These are phyloP conservation scores for Casuarina cunninghamiana DNA, from an alignment of 306 rosid genomes.

Conservation along the genomic window DNA sequence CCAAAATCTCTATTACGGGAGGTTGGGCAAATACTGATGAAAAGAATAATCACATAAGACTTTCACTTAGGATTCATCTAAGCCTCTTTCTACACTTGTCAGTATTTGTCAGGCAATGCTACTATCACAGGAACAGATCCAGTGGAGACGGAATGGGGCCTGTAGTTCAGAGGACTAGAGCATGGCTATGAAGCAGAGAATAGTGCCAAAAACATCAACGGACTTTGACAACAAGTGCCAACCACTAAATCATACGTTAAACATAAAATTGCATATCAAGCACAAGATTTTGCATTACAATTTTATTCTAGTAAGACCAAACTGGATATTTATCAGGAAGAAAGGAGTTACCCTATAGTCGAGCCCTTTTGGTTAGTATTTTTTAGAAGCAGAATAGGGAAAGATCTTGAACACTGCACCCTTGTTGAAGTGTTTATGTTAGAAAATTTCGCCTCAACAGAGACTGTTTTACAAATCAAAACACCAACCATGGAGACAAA, in stretches of 20 bases:
- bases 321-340: background rate
- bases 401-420: slow-evolving; percentile 55
- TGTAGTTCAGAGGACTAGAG: too few species aligned
- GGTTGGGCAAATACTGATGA: background rate
- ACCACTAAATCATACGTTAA: background rate
- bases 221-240: background rate
- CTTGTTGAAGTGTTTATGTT: slow-evolving; percentile 37
- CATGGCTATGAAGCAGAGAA: too few species aligned
- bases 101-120: background rate
- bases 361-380: slow-evolving; percentile 42
- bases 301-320: background rate
- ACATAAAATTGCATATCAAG: background rate
- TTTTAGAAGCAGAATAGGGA: slow-evolving; percentile 70
- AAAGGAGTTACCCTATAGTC: slow-evolving; percentile 40
- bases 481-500: too few species aligned
- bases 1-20: background rate
- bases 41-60: background rate
- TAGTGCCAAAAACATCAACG: background rate
- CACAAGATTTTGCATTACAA: background rate
- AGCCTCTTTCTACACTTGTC: background rate
- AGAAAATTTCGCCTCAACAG: too few species aligned
- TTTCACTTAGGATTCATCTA: background rate
- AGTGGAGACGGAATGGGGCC: too few species aligned
- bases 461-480: too few species aligned
- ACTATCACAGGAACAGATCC: background rate